Conservation (phyloP, 768 basidiomycete genomes). For the Jaapia argillacea region DNA sequence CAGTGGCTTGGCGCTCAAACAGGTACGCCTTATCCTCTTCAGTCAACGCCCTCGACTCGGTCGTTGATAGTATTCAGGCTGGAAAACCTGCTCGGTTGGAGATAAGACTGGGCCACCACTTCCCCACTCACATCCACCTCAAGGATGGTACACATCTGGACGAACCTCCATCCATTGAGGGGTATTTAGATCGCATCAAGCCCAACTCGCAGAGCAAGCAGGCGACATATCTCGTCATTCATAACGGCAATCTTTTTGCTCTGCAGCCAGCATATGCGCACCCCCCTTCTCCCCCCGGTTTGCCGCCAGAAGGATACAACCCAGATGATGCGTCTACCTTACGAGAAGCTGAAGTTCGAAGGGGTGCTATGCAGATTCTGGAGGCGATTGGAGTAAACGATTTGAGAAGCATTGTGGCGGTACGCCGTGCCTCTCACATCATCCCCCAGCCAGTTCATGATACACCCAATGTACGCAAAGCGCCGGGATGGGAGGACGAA, state of each 20-base stretch:
- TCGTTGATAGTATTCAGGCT: constrained; percentile 18
- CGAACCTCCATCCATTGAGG: constrained; percentile 81
- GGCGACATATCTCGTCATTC: constrained; percentile 58
- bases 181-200: constrained; percentile 69
- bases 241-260: constrained; percentile 66
- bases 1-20: constrained; percentile 62
- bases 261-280: constrained; percentile 40
- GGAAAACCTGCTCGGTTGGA: constrained; percentile 48
- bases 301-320: constrained; percentile 21
- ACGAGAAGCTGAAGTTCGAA: constrained; percentile 41
- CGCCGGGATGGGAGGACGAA: constrained; percentile 20
- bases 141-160: constrained; percentile 38
- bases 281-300: constrained; percentile 63
- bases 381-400: constrained; percentile 62
- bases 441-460: constrained; percentile 25
- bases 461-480: constrained; percentile 18
- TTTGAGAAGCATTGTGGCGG: constrained; percentile 52
- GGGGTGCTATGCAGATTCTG: constrained; percentile 57
- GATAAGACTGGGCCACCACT: constrained; percentile 66
- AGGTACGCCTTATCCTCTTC: constrained; percentile 38
- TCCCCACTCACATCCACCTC: constrained; percentile 32
- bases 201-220: constrained; percentile 48
- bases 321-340: constrained; percentile 25
- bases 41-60: constrained; percentile 2
- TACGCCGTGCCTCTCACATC: constrained; percentile 54